These are phyloP conservation scores for Arthroderma uncinatum DNA, from an alignment of 2,329 filamentous ascomycete species.

Conservation along the genomic window DNA sequence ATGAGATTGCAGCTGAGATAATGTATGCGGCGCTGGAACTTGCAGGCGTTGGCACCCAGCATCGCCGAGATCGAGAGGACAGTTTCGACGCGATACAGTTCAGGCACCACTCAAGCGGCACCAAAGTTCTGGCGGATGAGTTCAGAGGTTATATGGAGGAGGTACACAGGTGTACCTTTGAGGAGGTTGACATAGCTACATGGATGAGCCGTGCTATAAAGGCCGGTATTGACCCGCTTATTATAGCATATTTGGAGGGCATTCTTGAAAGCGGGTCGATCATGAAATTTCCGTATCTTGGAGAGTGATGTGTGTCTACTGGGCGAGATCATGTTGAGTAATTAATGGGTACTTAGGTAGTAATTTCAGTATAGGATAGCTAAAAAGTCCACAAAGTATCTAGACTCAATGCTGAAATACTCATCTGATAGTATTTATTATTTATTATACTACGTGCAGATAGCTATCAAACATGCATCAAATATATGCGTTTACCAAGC, in stretches of 20 bases:
- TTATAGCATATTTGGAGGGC: slow-evolving; percentile 1
- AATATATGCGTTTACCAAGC: too few species aligned
- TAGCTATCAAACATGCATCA: too few species aligned
- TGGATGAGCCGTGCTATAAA: slow-evolving; percentile 3
- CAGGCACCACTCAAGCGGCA: slow-evolving; percentile 5
- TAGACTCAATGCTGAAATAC: too few species aligned
- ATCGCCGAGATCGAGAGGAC: background rate
- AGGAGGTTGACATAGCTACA: background rate
- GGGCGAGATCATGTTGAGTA: too few species aligned
- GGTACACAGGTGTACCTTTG: background rate
- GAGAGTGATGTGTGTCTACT: too few species aligned
- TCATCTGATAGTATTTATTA: too few species aligned
- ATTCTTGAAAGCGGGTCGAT: background rate
- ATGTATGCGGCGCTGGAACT: background rate
- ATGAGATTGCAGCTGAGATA: background rate
- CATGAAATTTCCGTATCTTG: background rate
- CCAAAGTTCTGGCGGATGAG: slow-evolving; percentile 2
- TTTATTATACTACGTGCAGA: too few species aligned
- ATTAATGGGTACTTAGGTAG: too few species aligned
- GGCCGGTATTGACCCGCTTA: slow-evolving; percentile 3
- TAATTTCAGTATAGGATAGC: too few species aligned
- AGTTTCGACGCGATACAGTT: background rate
- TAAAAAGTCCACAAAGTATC: too few species aligned
- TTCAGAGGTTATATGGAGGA: slow-evolving; percentile 1
- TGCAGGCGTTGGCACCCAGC: background rate